Conservation (phyloP, 345 rosid genomes). For the Camelina hispida region DNA sequence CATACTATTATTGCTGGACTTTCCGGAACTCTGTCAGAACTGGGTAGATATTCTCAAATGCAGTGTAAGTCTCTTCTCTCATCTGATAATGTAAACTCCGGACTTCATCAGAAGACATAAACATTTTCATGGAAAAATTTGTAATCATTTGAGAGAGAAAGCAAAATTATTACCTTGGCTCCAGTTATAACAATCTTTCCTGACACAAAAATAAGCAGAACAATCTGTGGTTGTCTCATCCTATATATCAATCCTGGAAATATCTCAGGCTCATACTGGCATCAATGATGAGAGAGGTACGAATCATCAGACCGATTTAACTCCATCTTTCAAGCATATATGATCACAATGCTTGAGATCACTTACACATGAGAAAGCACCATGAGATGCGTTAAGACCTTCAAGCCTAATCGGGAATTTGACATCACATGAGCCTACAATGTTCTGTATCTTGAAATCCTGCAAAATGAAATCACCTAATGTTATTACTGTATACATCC, state of each 20-base stretch:
- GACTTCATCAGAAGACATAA: slow-evolving; percentile 23
- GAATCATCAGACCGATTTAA: slow-evolving; percentile 33
- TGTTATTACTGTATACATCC: neutral
- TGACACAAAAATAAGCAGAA: slow-evolving; percentile 82
- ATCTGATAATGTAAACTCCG: slow-evolving; percentile 48
- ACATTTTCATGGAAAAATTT: neutral
- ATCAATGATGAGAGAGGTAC: slow-evolving; percentile 33
- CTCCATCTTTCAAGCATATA: slow-evolving; percentile 23
- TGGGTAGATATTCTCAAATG: slow-evolving; percentile 90
- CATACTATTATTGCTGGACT: slow-evolving; percentile 38
- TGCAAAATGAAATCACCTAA: slow-evolving; percentile 27
- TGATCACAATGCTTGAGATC: slow-evolving; percentile 27
- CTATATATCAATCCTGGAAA: slow-evolving; percentile 90
- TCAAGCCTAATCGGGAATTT: slow-evolving; percentile 80
- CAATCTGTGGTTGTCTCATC: slow-evolving; percentile 90
- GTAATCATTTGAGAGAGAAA: neutral
- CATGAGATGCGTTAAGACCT: slow-evolving; percentile 84
- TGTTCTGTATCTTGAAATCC: slow-evolving; percentile 95
- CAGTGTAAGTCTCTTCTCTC: slow-evolving; percentile 76
- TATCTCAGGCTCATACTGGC: slow-evolving; percentile 89
- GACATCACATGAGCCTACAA: slow-evolving; percentile 88
- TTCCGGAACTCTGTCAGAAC: slow-evolving; percentile 75
- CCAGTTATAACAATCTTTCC: slow-evolving; percentile 96
- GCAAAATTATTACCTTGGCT: slow-evolving; percentile 71
- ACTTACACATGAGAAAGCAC: slow-evolving; percentile 87